Evolutionary conservation across 2,329 filamentous ascomycete species (phyloP).

Genomic region (Westerdykella sp.): DNA sequence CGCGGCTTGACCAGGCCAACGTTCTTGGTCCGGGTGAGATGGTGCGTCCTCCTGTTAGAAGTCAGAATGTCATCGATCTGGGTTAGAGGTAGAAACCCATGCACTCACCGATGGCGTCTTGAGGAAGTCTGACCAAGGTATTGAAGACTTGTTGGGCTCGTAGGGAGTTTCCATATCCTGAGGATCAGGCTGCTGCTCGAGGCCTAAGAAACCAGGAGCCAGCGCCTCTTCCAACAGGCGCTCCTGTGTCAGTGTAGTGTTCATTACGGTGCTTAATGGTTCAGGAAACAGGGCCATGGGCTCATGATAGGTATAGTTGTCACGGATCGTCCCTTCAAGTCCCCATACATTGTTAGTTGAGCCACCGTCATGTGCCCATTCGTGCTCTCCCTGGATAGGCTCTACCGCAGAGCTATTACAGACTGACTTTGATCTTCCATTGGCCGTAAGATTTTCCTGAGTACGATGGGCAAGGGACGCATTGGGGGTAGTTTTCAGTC

Average conservation of each 20-base stretch:
- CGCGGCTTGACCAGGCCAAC: background rate
- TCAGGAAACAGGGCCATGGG: slow-evolving; percentile 38
- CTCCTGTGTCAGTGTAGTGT: slow-evolving; percentile 38
- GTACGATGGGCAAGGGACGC: background rate
- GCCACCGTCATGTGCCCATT: background rate
- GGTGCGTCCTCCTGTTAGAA: no score
- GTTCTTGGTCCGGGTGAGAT: background rate
- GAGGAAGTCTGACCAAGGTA: slow-evolving; percentile 35
- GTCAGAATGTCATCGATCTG: background rate
- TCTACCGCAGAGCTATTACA: slow-evolving; percentile 7
- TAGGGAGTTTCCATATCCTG: slow-evolving; percentile 3
- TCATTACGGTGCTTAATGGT: slow-evolving; percentile 39
- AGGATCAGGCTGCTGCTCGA: slow-evolving; percentile 11
- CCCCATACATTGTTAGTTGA: slow-evolving; percentile 7
- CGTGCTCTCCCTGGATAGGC: background rate
- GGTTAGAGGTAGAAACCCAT: background rate
- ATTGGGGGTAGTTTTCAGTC: slow-evolving; percentile 15
- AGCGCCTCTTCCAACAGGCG: slow-evolving; percentile 34
- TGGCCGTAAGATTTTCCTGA: slow-evolving; percentile 4
- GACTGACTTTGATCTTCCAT: slow-evolving; percentile 8
- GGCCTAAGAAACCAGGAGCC: slow-evolving; percentile 19
- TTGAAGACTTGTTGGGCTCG: slow-evolving; percentile 24
- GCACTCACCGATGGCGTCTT: slow-evolving; percentile 11
- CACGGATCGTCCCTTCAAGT: slow-evolving; percentile 29
- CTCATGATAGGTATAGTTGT: slow-evolving; percentile 36